Conservation (phyloP, 2,329 filamentous ascomycete species). For the Trichoderma arundinaceum region DNA sequence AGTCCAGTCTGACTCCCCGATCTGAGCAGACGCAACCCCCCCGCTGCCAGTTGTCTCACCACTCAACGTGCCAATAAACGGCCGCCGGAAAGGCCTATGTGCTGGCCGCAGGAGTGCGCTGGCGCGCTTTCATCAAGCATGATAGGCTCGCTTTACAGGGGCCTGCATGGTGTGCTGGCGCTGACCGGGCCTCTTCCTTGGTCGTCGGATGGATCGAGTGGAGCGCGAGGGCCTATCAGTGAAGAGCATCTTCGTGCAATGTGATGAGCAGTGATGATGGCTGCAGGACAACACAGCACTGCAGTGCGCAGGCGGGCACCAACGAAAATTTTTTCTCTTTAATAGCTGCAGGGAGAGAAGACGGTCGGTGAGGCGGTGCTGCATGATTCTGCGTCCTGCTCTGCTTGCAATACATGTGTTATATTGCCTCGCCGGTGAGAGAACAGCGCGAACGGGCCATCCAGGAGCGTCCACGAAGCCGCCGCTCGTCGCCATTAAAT, state of each 20-base stretch:
- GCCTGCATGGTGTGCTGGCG: slow-evolving; percentile 41
- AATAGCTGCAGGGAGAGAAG: slow-evolving; percentile 14
- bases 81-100: slow-evolving; percentile 47
- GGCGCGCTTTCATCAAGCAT: slow-evolving; percentile 49
- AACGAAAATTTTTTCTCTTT: slow-evolving; percentile 29
- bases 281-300: slow-evolving; percentile 55
- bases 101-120: slow-evolving; percentile 56
- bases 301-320: slow-evolving; percentile 38
- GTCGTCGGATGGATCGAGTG: slow-evolving; percentile 42
- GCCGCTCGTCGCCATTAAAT: slow-evolving; percentile 1
- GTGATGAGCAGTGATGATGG: slow-evolving; percentile 49
- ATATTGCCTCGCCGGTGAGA: slow-evolving; percentile 10
- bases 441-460: background rate
- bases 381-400: background rate
- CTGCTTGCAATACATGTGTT: background rate
- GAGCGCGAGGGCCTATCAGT: slow-evolving; percentile 52
- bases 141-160: slow-evolving; percentile 49
- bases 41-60: slow-evolving; percentile 37
- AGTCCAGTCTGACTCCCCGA: slow-evolving; percentile 39
- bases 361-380: slow-evolving; percentile 14
- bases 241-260: slow-evolving; percentile 38
- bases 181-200: slow-evolving; percentile 50
- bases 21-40: slow-evolving; percentile 36
- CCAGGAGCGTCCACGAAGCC: background rate
- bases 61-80: slow-evolving; percentile 32